A percentile compares a stretch with the other conserved stretches of the same genome.
These are phyloP conservation scores for Colletotrichum brevisporum DNA, from an alignment of 2,329 filamentous ascomycete genomes.

Conservation along the genomic window DNA sequence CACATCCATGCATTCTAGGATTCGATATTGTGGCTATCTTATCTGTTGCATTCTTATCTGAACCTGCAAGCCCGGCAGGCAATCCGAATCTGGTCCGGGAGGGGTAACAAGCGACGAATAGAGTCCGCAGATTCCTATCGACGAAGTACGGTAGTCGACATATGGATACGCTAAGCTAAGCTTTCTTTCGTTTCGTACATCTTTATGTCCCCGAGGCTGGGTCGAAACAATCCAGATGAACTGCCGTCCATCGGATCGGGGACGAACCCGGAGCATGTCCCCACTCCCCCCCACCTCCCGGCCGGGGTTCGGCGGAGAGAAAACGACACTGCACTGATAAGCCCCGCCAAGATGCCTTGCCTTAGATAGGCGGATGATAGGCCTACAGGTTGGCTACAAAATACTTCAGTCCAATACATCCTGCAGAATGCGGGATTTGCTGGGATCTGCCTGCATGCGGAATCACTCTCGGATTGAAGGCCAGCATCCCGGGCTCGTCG, in stretches of 20 bases:
- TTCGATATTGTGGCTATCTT: not conserved
- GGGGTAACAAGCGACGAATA: not conserved
- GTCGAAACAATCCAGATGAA: not conserved
- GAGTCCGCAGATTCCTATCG: not conserved
- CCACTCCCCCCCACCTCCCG: slow-evolving; percentile 26
- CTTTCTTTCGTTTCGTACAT: too few relatives aligned
- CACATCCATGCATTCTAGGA: not conserved
- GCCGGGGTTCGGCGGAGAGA: not conserved
- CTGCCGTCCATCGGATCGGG: slow-evolving; percentile 3
- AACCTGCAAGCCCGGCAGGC: not conserved
- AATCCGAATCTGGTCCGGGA: not conserved
- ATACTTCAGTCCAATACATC: not conserved
- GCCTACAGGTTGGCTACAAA: not conserved
- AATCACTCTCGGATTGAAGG: not conserved
- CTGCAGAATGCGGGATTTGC: not conserved
- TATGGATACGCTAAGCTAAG: not conserved
- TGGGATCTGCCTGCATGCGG: not conserved
- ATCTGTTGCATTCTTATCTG: slow-evolving; percentile 21
- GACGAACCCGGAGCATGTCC: not conserved
- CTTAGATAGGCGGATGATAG: too few relatives aligned
- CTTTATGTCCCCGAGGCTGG: not conserved
- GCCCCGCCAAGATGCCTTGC: not conserved
- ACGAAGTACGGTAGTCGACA: not conserved
- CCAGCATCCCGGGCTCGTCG: not conserved
- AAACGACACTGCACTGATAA: slow-evolving; percentile 19